Evolutionary conservation across 2,329 filamentous ascomycete species (phyloP), one percentile per base, ranked within the genome.

Genomic region (Fusarium coffeatum): DNA sequence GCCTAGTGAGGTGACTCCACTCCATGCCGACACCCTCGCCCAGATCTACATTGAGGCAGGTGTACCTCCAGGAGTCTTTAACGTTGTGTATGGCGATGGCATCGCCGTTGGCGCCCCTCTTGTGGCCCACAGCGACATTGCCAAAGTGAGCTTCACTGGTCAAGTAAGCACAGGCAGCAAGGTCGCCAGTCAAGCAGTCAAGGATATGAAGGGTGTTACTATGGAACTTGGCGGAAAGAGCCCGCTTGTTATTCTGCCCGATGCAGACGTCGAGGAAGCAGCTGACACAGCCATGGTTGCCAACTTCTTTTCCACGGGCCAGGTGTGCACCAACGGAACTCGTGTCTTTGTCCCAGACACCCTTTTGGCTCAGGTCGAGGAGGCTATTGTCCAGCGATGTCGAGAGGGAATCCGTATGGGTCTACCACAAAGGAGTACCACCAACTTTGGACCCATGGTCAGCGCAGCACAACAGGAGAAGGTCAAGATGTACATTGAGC

Each of bases 181-280:
- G 78, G 93, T 97, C 12, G 93, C 93, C 12, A 88, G 87, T 45
- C 84, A 90, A 37, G 93, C 93, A 5, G 90, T 92, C 2, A 88
- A 88, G 32, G 88, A 88, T 73, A 94, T 97, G 91, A 97, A 97
- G 81, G 93, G 94, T 77, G 90, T 96, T 50, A 97, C 94, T 22
- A 94, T 97, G 92, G 94, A 97, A 81, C 86, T 97, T 0, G 94
- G 94, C 57, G 94, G 94, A 51, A 97, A 97, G 82, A 93, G 90
- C 64, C 92, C 93, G 1, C 84, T 93, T 43, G 84, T 97, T 53
- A 85, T 97, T 48, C 88, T 97, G 2, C 92, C 92, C 2, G 93
- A 97, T 75, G 92, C 92, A 18, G 88, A 93, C 54, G 80, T 95
- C 22, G 90, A 93, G 47, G 88, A 89, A 74, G 94, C 94, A n/a